A percentile compares a stretch with the other conserved stretches of the same genome.
These are phyloP conservation scores for Leccinum sublutescens DNA, from an alignment of 768 basidiomycete species.

Conservation along the genomic window DNA sequence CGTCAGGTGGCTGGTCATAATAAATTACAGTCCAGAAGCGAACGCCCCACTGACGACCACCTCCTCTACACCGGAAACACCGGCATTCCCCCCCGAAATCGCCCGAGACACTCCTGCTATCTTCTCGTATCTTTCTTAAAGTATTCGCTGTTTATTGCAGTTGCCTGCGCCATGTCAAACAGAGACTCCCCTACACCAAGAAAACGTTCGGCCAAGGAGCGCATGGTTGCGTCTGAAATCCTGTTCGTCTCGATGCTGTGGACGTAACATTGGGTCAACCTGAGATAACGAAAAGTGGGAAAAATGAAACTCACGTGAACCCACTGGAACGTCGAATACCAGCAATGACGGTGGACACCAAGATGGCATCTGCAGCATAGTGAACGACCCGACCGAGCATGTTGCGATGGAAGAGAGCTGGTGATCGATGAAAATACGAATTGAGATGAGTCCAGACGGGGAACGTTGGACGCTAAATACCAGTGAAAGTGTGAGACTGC, in stretches of 20 bases:
- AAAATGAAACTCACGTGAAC: conserved; percentile 65
- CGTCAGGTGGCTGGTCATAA: conserved; percentile 19
- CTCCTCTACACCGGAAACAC: conserved; percentile 9
- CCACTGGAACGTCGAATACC: conserved; percentile 90
- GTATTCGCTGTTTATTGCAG: conserved; percentile 83
- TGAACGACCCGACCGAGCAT: conserved; percentile 76
- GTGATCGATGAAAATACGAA: conserved; percentile 1
- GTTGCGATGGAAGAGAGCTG: conserved; percentile 6
- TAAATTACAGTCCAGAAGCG: conserved; percentile 31
- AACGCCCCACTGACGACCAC: conserved; percentile 13
- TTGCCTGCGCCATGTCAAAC: conserved; percentile 81
- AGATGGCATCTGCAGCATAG: conserved; percentile 79
- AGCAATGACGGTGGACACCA: conserved; percentile 86
- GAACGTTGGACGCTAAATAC: background rate
- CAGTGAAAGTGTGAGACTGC: background rate
- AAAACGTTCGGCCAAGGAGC: conserved; percentile 76
- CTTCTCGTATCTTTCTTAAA: conserved; percentile 60
- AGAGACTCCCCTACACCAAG: conserved; percentile 85
- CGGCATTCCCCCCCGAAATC: background rate
- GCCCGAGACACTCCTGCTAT: conserved; percentile 14
- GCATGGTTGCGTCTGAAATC: conserved; percentile 77
- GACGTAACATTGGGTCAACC: conserved; percentile 1
- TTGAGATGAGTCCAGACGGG: background rate
- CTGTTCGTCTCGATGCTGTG: conserved; percentile 60
- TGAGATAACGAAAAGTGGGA: background rate